A percentile compares a stretch with the other conserved stretches of the same genome.
phyloP scores from a whole-genome alignment of 345 rosid genomes.

The Sisymbrium irio region DNA sequence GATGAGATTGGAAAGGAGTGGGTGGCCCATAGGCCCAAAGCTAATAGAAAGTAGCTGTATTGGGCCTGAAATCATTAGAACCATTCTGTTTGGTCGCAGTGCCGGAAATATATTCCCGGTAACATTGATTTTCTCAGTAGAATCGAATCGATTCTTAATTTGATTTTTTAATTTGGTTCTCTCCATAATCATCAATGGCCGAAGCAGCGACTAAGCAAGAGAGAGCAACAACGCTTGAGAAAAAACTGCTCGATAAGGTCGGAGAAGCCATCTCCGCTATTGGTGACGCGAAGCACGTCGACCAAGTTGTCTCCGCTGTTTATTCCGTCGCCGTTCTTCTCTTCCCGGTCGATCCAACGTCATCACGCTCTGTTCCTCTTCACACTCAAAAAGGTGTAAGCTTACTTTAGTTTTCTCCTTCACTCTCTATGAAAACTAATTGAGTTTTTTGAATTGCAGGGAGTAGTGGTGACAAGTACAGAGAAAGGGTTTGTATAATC shows the following conservation, averaged over 20 bases:
- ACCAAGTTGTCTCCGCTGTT: slow-evolving; percentile 67
- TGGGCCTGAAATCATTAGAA: neutral
- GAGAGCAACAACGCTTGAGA: slow-evolving; percentile 29
- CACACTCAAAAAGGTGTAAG: neutral
- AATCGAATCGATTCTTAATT: no score
- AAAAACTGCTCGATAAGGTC: slow-evolving; percentile 46
- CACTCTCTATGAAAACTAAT: neutral
- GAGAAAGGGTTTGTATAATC: slow-evolving; percentile 45
- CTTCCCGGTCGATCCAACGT: slow-evolving; percentile 62
- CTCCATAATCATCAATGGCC: slow-evolving; percentile 20
- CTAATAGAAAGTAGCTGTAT: neutral
- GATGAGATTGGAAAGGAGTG: neutral
- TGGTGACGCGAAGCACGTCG: slow-evolving; percentile 62
- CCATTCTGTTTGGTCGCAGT: neutral
- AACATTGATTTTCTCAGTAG: no score
- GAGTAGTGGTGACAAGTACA: slow-evolving; percentile 46
- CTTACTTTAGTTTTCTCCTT: neutral
- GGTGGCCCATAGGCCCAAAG: neutral
- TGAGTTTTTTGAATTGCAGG: slow-evolving; percentile 39
- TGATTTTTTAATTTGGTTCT: no score
- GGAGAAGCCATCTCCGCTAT: slow-evolving; percentile 55
- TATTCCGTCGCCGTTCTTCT: slow-evolving; percentile 73
- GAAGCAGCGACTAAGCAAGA: slow-evolving; percentile 20
- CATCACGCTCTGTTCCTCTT: slow-evolving; percentile 38
- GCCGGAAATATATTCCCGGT: no score